Conservation (phyloP, 1,139 yeast genomes). For the Saccharomyces uvarum region DNA sequence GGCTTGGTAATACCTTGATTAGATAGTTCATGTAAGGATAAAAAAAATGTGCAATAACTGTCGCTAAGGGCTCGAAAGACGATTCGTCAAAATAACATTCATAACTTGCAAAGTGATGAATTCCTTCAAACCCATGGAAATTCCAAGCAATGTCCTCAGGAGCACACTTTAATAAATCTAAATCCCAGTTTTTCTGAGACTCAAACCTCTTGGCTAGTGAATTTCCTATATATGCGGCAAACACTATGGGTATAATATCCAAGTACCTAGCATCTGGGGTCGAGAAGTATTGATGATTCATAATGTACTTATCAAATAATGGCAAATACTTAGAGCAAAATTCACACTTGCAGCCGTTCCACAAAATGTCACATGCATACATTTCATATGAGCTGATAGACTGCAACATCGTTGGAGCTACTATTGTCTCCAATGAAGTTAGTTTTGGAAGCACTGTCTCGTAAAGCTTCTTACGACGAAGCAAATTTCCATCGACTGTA, state of each 20-base stretch:
- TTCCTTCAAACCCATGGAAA: conserved; percentile 36
- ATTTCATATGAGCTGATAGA: conserved; percentile 61
- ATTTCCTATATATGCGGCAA: conserved; percentile 47
- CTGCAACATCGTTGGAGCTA: conserved; percentile 52
- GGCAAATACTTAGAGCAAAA: conserved; percentile 46
- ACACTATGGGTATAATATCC: conserved; percentile 52
- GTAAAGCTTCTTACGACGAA: conserved; percentile 48
- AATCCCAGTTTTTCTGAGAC: conserved; percentile 28
- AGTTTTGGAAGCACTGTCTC: conserved; percentile 43
- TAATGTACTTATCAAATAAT: conserved; percentile 48
- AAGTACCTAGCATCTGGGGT: conserved; percentile 39
- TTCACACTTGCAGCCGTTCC: conserved; percentile 68
- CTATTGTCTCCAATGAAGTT: conserved; percentile 36
- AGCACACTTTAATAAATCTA: conserved; percentile 22
- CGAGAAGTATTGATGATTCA: conserved; percentile 56
- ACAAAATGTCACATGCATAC: conserved; percentile 55
- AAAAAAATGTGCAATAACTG: conserved; percentile 37
- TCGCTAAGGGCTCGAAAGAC: conserved; percentile 24
- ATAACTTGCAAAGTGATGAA: conserved; percentile 33
- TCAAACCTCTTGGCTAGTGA: conserved; percentile 35
- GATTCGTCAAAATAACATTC: conserved; percentile 33
- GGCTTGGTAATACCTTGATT: conserved; percentile 25
- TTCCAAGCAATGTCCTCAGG: conserved; percentile 36
- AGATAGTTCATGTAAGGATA: conserved; percentile 32
- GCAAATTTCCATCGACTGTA: conserved; percentile 66